These are phyloP conservation scores for Wallacemonas sp. DNA, from an alignment of 208 protist genomes.

Conservation along the genomic window DNA sequence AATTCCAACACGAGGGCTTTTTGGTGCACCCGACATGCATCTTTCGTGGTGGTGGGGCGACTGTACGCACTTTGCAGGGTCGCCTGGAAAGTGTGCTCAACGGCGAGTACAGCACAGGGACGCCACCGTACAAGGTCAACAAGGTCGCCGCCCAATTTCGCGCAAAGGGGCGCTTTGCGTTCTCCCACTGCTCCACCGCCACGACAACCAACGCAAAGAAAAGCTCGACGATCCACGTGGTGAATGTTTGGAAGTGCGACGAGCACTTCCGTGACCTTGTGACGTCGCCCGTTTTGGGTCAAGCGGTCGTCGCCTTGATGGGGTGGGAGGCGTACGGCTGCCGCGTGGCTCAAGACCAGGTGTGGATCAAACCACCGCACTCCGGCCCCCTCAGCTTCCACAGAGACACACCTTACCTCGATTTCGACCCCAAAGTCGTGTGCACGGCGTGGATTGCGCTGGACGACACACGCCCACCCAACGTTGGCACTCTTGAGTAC, in stretches of 20 bases:
- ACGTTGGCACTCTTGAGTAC: slow-evolving; percentile 43
- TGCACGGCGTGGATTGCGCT: slow-evolving; percentile 45
- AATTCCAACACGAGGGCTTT: slow-evolving; percentile 1
- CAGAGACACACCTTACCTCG: slow-evolving; percentile 46
- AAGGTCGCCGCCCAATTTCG: slow-evolving; percentile 4
- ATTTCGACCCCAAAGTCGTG: slow-evolving; percentile 37
- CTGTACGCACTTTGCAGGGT: neutral
- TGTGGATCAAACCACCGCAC: slow-evolving; percentile 36
- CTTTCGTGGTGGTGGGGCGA: neutral
- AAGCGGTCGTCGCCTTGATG: slow-evolving; percentile 17
- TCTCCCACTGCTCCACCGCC: neutral
- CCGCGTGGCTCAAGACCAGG: slow-evolving; percentile 39
- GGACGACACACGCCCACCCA: slow-evolving; percentile 11
- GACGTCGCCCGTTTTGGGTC: slow-evolving; percentile 16
- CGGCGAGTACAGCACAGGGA: slow-evolving; percentile 10
- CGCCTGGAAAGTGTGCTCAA: slow-evolving; percentile 11
- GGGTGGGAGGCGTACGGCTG: slow-evolving; percentile 32
- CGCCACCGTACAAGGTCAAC: slow-evolving; percentile 12
- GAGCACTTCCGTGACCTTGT: slow-evolving; percentile 10
- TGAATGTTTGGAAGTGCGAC: slow-evolving; percentile 30
- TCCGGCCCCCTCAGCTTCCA: slow-evolving; percentile 40
- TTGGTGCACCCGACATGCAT: slow-evolving; percentile 2
- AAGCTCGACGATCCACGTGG: slow-evolving; percentile 22
- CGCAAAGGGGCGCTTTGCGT: slow-evolving; percentile 3
- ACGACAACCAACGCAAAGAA: neutral